phyloP scores from a whole-genome alignment of 495 filamentous ascomycete genomes.

The Emericellopsis terricola region DNA sequence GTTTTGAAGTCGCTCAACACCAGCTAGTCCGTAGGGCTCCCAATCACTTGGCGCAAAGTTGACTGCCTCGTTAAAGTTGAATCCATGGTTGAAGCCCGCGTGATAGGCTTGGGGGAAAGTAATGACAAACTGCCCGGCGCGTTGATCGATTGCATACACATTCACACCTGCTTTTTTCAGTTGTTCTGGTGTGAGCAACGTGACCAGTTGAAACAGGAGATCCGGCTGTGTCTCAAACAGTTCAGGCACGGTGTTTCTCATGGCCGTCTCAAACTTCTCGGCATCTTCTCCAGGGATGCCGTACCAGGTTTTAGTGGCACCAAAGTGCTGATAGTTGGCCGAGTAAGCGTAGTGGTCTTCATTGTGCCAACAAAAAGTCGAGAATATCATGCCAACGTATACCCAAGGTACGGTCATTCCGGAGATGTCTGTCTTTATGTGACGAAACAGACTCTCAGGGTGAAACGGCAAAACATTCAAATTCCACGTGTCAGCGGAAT shows the following conservation, averaged over 20 bases:
- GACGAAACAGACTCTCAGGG: slow-evolving; percentile 79
- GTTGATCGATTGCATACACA: slow-evolving; percentile 84
- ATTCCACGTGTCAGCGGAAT: slow-evolving; percentile 88
- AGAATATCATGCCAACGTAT: slow-evolving; percentile 99
- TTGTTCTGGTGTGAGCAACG: slow-evolving; percentile 81
- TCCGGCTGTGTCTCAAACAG: slow-evolving; percentile 95
- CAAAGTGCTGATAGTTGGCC: slow-evolving; percentile 97
- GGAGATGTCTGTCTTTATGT: slow-evolving; percentile 98
- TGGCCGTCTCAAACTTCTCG: slow-evolving; percentile 84
- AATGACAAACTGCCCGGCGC: slow-evolving; percentile 89
- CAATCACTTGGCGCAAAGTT: slow-evolving; percentile 96
- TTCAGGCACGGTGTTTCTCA: slow-evolving; percentile 88
- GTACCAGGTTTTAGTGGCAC: slow-evolving; percentile 98
- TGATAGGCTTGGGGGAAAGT: slow-evolving; percentile 90
- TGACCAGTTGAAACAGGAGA: slow-evolving; percentile 91
- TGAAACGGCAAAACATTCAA: slow-evolving; percentile 85
- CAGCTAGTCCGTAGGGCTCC: slow-evolving; percentile 81
- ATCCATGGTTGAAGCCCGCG: slow-evolving; percentile 86
- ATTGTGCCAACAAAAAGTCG: slow-evolving; percentile 98
- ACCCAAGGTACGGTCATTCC: slow-evolving; percentile 99
- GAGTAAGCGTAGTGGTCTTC: slow-evolving; percentile 98
- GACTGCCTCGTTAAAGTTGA: slow-evolving; percentile 98
- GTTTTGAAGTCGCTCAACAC: slow-evolving; percentile 68
- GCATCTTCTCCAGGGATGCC: slow-evolving; percentile 90
- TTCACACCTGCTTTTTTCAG: slow-evolving; percentile 87